phyloP scores from a whole-genome alignment of 2,329 filamentous ascomycete species.

The Aspergillus tanneri region DNA sequence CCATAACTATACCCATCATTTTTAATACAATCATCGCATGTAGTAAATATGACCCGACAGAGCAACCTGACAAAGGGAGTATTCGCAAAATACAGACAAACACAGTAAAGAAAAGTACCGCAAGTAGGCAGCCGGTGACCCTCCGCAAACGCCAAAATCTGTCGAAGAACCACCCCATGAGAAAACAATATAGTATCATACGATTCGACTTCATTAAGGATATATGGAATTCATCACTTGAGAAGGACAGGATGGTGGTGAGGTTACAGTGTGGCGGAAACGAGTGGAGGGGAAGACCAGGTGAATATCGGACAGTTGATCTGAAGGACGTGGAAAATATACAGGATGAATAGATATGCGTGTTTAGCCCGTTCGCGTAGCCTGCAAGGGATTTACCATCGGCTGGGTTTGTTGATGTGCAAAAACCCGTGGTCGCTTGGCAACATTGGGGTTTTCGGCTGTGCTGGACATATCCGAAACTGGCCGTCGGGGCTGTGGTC shows the following conservation, averaged over 20 bases:
- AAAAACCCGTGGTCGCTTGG: slow-evolving; percentile 62
- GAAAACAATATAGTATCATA: slow-evolving; percentile 12
- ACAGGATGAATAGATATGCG: neutral
- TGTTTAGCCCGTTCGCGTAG: slow-evolving; percentile 40
- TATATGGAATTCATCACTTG: slow-evolving; percentile 12
- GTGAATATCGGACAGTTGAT: neutral
- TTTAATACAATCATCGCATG: neutral
- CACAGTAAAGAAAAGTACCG: neutral
- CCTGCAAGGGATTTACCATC: slow-evolving; percentile 52
- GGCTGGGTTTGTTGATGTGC: slow-evolving; percentile 44
- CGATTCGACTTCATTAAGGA: slow-evolving; percentile 13
- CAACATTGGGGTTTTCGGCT: slow-evolving; percentile 51
- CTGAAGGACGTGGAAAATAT: slow-evolving; percentile 3
- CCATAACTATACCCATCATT: neutral
- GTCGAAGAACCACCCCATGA: slow-evolving; percentile 6
- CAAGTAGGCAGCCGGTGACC: neutral
- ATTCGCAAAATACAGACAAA: neutral
- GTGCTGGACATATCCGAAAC: slow-evolving; percentile 62
- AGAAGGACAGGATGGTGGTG: slow-evolving; percentile 7
- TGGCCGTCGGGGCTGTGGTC: slow-evolving; percentile 53
- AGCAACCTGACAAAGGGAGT: slow-evolving; percentile 13
- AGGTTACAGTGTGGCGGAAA: neutral
- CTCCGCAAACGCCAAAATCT: slow-evolving; percentile 4
- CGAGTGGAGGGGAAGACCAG: neutral
- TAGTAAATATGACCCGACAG: neutral